Percentiles rank a stretch among this genome's conserved stretches.
Evolutionary conservation across 208 protist genomes (phyloP).

Genomic region (Crithidia expoeki): DNA sequence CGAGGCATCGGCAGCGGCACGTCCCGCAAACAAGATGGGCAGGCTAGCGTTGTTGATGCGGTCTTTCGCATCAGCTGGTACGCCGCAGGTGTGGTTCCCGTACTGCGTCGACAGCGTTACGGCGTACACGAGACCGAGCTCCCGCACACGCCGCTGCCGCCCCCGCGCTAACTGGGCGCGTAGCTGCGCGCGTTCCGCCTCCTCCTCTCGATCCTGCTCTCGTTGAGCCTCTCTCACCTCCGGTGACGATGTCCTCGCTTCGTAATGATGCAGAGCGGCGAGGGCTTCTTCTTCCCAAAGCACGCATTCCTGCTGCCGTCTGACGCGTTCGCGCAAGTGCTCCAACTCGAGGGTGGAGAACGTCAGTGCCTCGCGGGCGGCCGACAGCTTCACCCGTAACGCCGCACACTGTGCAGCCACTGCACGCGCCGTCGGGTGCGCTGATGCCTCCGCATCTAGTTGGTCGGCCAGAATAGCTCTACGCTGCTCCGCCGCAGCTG

Average conservation of each 20-base stretch:
- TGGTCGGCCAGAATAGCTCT: constrained; percentile 20
- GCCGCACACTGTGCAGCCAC: constrained; percentile 35
- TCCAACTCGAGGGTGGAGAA: constrained; percentile 40
- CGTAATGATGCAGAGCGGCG: constrained; percentile 23
- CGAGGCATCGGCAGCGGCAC: constrained; percentile 22
- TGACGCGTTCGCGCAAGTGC: constrained; percentile 33
- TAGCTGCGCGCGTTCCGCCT: constrained; percentile 39
- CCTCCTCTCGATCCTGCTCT: constrained; percentile 23
- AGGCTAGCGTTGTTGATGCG: constrained; percentile 31
- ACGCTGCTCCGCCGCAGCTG: constrained; percentile 25
- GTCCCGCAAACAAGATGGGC: constrained; percentile 22
- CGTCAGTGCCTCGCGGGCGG: constrained; percentile 39
- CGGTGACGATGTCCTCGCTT: not conserved
- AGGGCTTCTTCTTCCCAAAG: constrained; percentile 35
- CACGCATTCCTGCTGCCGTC: constrained; percentile 30
- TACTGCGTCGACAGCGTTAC: constrained; percentile 36
- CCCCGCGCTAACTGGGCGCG: constrained; percentile 36
- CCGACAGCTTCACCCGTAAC: constrained; percentile 38
- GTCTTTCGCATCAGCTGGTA: constrained; percentile 37
- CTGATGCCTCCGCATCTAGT: constrained; percentile 29
- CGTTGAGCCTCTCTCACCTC: constrained; percentile 2
- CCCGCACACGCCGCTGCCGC: constrained; percentile 26
- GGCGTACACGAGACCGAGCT: constrained; percentile 41
- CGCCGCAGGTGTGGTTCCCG: constrained; percentile 21
- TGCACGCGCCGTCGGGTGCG: constrained; percentile 3